Base-by-base conservation (phyloP, 768 basidiomycete genomes). In the Dioszegia crocea region DNA sequence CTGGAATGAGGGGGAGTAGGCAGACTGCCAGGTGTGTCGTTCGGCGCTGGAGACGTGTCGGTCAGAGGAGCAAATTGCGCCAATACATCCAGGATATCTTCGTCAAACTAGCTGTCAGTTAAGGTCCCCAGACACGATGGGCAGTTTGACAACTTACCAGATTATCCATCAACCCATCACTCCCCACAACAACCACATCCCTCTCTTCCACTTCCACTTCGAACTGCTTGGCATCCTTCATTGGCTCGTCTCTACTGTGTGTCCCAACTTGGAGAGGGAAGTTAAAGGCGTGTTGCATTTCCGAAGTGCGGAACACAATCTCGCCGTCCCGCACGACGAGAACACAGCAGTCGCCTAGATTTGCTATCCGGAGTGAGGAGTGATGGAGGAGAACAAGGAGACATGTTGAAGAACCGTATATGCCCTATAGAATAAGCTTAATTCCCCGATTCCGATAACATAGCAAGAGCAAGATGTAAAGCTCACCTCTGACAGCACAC, bases 281-380 rank as follows among this genome's bases (percentile, higher is more conserved):
- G 57, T 77, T 76, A 29, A 87, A 83, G 14, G 81, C 83, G 83
- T 90, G 91, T 84, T 91, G 92, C 89, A 94, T 93, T 76, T 96
- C 93, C 41, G 88, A 84, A 48, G 86, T 88, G 30, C 91, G 82
- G 86, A 91, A 96, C 1, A 85, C 83, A 43, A 96, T 85, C 54
- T 84, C 80, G 5, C 83, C 86, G 11, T 76, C 66, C 2, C 92
- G 84, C 19, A 97, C 84, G 21, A 96, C 81, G 82, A 89, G 87
- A 23, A 86, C 86, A 83, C 88, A 87, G 73, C 90, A 76, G 53
- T 74, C 75, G 16, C 76, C 76, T 2, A 77, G 57, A 54, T 76
- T 77, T 41, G 75, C 76, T 10, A 77, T 64, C 12, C 61, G 63
- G 17, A 74, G 62, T 12, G 72, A 60, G 44, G 73, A 67, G 46